Conservation (phyloP, 2,329 filamentous ascomycete species). For the Talaromyces sp. region DNA sequence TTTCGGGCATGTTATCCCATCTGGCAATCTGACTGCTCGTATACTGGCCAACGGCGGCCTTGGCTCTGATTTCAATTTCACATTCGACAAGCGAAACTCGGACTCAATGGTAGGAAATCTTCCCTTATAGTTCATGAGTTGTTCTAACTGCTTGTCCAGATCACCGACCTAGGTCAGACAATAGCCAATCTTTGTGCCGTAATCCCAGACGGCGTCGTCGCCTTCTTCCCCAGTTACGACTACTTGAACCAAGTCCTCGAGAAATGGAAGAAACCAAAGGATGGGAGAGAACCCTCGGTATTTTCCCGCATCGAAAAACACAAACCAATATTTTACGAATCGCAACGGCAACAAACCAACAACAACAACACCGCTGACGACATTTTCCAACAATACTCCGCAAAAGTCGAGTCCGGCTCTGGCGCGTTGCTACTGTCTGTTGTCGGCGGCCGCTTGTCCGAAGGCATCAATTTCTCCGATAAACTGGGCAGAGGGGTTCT, state of each 20-base stretch:
- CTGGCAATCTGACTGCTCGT: conserved; percentile 72
- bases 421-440: conserved; percentile 85
- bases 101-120: conserved; percentile 49
- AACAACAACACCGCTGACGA: conserved; percentile 50
- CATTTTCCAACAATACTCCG: conserved; percentile 66
- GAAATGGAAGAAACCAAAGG: conserved; percentile 51
- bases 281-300: conserved; percentile 21
- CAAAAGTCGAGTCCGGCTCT: conserved; percentile 55
- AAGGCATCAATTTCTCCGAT: conserved; percentile 98
- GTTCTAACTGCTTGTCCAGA: conserved; percentile 22
- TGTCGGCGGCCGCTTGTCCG: conserved; percentile 88
- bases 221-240: conserved; percentile 93
- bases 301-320: conserved; percentile 28
- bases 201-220: conserved; percentile 83
- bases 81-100: conserved; percentile 70
- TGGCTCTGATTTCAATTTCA: conserved; percentile 71
- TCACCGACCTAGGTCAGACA: conserved; percentile 67
- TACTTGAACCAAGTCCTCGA: conserved; percentile 72
- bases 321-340: conserved; percentile 50
- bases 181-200: conserved; percentile 65
- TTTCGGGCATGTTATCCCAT: conserved; percentile 89
- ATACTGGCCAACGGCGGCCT: conserved; percentile 53
- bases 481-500: conserved; percentile 80
- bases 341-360: conserved; percentile 34
- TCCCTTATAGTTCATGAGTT: not conserved